phyloP scores from a whole-genome alignment of 2,329 filamentous ascomycete species.

The Berkeleyomyces rouxiae region DNA sequence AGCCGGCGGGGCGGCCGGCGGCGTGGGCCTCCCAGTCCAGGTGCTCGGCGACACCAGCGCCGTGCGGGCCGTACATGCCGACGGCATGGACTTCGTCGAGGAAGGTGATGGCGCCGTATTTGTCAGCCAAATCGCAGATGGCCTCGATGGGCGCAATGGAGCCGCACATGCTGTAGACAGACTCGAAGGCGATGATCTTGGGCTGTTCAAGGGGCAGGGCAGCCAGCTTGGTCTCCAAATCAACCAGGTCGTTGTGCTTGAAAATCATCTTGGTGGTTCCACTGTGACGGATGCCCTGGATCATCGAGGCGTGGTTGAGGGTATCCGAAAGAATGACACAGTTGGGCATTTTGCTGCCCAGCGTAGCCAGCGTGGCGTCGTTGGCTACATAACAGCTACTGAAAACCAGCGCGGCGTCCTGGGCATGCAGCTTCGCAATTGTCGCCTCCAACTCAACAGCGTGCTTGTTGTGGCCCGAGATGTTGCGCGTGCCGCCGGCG shows the following conservation, averaged over 20 bases:
- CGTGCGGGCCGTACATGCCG: constrained; percentile 94
- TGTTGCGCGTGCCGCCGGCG: constrained; percentile 90
- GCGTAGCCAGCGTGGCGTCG: constrained; percentile 84
- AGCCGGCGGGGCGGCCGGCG: constrained; percentile 57
- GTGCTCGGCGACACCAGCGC: constrained; percentile 92
- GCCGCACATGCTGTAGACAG: constrained; percentile 98
- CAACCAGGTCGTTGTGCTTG: constrained; percentile 92
- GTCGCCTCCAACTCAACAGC: constrained; percentile 70
- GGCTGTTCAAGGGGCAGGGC: constrained; percentile 70
- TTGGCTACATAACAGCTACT: constrained; percentile 98
- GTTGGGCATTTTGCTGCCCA: constrained; percentile 91
- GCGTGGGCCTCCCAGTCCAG: constrained; percentile 81
- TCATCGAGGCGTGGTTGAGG: constrained; percentile 97
- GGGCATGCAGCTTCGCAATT: constrained; percentile 74
- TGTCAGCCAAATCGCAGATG: constrained; percentile 91
- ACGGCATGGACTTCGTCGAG: constrained; percentile 97
- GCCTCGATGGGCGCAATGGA: constrained; percentile 90
- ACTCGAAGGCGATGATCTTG: constrained; percentile 98
- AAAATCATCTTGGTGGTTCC: constrained; percentile 96
- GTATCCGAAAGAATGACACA: constrained; percentile 97
- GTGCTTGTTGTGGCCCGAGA: constrained; percentile 94
- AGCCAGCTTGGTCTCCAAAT: constrained; percentile 83
- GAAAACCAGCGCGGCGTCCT: constrained; percentile 86
- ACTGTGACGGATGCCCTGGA: constrained; percentile 94
- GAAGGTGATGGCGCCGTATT: constrained; percentile 95